Evolutionary conservation across 495 filamentous ascomycete genomes (phyloP).

Genomic region (Xeromyces bisporus): DNA sequence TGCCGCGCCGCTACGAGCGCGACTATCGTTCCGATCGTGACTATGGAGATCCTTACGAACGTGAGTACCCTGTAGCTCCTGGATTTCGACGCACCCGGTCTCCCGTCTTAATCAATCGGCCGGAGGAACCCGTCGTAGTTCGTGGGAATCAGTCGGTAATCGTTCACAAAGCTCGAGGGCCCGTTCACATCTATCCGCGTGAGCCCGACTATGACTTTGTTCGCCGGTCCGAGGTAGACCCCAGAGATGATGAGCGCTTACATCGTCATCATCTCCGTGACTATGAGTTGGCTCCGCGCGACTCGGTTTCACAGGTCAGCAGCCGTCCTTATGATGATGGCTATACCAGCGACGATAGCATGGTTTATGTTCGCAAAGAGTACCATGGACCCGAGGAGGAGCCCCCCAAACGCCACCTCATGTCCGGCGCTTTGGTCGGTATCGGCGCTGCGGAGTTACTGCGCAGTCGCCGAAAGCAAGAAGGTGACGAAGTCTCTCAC

Average conservation of each 20-base stretch:
- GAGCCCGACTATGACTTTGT: constrained; percentile 55
- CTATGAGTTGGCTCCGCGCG: constrained; percentile 40
- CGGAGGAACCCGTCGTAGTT: constrained; percentile 49
- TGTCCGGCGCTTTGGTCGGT: constrained; percentile 70
- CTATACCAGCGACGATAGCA: constrained; percentile 49
- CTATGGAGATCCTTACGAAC: constrained; percentile 41
- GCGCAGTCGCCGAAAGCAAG: constrained; percentile 44
- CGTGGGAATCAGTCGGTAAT: constrained; percentile 57
- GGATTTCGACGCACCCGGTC: constrained; percentile 46
- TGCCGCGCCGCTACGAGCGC: constrained; percentile 26
- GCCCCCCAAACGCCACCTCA: too few relatives aligned
- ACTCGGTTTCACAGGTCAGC: constrained; percentile 38
- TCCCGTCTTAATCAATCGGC: constrained; percentile 47
- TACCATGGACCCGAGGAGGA: too few relatives aligned
- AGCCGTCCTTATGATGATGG: constrained; percentile 22
- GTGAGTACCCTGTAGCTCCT: constrained; percentile 21
- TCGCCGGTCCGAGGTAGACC: constrained; percentile 40
- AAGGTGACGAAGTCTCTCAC: constrained; percentile 39
- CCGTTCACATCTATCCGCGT: constrained; percentile 45
- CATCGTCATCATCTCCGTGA: constrained; percentile 44
- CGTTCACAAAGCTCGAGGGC: constrained; percentile 55
- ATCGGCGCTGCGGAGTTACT: constrained; percentile 60
- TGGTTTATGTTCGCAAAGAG: constrained; percentile 39
- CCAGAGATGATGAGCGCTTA: constrained; percentile 46
- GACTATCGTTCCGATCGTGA: constrained; percentile 35